Conservation (phyloP, 768 basidiomycete genomes). For the Russula olivacea region DNA sequence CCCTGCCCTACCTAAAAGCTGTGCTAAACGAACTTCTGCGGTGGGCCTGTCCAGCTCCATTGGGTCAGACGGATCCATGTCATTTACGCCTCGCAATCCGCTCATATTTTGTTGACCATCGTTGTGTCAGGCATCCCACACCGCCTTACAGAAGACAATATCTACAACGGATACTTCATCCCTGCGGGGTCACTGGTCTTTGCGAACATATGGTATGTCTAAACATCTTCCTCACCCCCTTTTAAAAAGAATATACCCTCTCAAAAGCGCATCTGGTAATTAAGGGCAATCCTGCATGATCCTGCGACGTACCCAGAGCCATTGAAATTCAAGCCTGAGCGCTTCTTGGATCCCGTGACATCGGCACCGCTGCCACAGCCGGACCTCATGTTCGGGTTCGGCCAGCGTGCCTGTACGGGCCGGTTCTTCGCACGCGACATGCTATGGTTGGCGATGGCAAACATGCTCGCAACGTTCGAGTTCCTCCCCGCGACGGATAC, state of each 20-base stretch:
- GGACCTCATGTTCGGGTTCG: conserved; percentile 12
- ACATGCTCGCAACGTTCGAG: conserved; percentile 16
- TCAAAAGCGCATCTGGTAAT: background rate
- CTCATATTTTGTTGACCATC: background rate
- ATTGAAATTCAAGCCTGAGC: conserved; percentile 12
- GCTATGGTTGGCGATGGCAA: conserved; percentile 11
- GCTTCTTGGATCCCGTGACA: conserved; percentile 12
- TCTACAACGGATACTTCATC: conserved; percentile 17
- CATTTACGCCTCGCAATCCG: background rate
- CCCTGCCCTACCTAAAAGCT: conserved; percentile 19
- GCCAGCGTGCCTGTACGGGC: conserved; percentile 15
- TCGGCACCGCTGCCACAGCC: background rate
- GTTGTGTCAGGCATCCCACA: conserved; percentile 8
- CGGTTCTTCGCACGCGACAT: conserved; percentile 5
- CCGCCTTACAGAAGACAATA: conserved; percentile 5
- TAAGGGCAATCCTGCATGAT: conserved; percentile 11
- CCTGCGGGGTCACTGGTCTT: conserved; percentile 8
- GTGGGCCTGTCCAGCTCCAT: conserved; percentile 11
- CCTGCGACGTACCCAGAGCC: conserved; percentile 6
- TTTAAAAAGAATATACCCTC: background rate
- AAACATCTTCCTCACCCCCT: background rate
- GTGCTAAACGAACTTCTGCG: conserved; percentile 19
- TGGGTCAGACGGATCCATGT: background rate
- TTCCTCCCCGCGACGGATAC: conserved; percentile 13
- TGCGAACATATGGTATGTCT: conserved; percentile 2